phyloP scores from a whole-genome alignment of 73 alveolate species.

The Paramecium caudatum region DNA sequence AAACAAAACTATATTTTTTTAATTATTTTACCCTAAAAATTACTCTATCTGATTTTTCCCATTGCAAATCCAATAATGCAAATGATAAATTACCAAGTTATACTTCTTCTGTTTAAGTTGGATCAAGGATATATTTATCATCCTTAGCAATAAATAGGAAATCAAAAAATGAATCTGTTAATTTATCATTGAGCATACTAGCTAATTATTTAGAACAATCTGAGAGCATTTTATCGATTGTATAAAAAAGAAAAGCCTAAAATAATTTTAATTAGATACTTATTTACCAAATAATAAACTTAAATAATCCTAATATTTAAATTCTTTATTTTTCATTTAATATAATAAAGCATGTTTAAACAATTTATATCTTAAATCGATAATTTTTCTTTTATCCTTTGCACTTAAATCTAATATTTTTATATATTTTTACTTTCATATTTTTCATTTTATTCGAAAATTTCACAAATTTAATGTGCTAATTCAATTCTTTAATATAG shows the following conservation, averaged over 20 bases:
- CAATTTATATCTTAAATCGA: background rate
- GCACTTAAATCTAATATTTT: background rate
- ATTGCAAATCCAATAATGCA: conserved; percentile 29
- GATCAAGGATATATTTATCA: background rate
- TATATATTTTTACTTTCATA: background rate
- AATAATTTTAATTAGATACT: background rate
- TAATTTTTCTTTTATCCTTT: background rate
- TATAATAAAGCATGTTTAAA: conserved; percentile 41
- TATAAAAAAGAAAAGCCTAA: conserved; percentile 61
- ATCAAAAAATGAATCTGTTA: conserved; percentile 23
- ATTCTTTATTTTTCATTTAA: conserved; percentile 17
- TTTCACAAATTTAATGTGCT: conserved; percentile 5
- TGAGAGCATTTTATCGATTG: conserved; percentile 42
- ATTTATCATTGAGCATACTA: background rate
- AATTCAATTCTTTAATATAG: conserved; percentile 55
- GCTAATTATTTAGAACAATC: conserved; percentile 60
- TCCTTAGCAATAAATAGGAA: background rate
- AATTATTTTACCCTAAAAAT: background rate
- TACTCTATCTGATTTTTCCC: background rate
- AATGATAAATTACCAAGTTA: background rate
- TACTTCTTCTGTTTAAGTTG: conserved; percentile 32
- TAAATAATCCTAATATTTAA: conserved; percentile 48
- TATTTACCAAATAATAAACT: conserved; percentile 33
- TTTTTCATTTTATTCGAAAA: conserved; percentile 33
- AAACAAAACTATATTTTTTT: background rate